These are phyloP conservation scores for Strigomonas culicis DNA, from an alignment of 208 protist genomes.

Conservation along the genomic window DNA sequence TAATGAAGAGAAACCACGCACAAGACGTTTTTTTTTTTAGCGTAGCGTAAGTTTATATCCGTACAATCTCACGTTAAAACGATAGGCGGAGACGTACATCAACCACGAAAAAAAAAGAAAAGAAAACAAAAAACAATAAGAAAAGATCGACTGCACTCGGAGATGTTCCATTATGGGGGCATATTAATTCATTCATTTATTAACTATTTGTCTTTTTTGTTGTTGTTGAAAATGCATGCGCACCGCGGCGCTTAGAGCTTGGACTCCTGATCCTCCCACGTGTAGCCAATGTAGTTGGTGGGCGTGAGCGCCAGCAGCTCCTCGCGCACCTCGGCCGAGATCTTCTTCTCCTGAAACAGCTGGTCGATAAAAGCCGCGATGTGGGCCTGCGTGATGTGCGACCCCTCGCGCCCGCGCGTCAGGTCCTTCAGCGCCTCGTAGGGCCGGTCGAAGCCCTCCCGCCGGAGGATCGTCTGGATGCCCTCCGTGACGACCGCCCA, in stretches of 20 bases:
- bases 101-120: slow-evolving; percentile 5
- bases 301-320: slow-evolving; percentile 87
- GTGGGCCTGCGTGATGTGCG: slow-evolving; percentile 61
- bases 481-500: slow-evolving; percentile 95
- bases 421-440: slow-evolving; percentile 94
- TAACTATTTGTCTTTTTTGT: slow-evolving; percentile 4
- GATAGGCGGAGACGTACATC: background rate
- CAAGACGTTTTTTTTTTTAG: background rate
- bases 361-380: slow-evolving; percentile 82
- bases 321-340: slow-evolving; percentile 80
- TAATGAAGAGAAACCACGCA: slow-evolving; percentile 8
- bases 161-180: no score
- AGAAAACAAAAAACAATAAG: slow-evolving; percentile 16
- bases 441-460: slow-evolving; percentile 88
- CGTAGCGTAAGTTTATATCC: background rate
- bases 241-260: background rate
- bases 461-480: slow-evolving; percentile 95
- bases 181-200: background rate
- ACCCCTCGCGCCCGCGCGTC: slow-evolving; percentile 76
- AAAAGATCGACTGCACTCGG: slow-evolving; percentile 4
- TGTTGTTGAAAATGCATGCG: background rate
- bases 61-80: background rate
- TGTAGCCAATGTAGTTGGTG: slow-evolving; percentile 86
- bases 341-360: slow-evolving; percentile 39
- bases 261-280: slow-evolving; percentile 1